These are phyloP conservation scores for Xylaria sp. DNA, from an alignment of 2,329 filamentous ascomycete species.

Conservation along the genomic window DNA sequence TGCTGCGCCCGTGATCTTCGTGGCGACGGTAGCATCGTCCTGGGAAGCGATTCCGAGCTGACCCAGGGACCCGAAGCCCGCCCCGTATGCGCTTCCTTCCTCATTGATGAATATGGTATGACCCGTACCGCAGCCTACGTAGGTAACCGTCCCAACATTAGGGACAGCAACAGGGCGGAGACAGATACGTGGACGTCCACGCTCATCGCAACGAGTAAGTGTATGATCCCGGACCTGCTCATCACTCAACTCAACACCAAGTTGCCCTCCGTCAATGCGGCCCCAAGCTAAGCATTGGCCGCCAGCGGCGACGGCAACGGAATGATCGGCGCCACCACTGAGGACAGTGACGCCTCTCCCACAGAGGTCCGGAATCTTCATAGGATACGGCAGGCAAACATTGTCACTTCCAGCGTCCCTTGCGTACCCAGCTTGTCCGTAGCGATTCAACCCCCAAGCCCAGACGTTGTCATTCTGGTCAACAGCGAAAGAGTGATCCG, in stretches of 20 bases:
- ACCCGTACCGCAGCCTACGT: conserved; percentile 67
- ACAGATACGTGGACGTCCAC: conserved; percentile 69
- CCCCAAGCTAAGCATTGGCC: conserved; percentile 48
- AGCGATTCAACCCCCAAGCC: conserved; percentile 63
- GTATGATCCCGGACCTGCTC: conserved; percentile 60
- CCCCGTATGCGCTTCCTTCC: neutral
- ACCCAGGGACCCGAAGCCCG: neutral
- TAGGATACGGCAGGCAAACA: conserved; percentile 68
- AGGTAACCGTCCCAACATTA: conserved; percentile 58
- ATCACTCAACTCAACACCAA: conserved; percentile 60
- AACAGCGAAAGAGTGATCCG: conserved; percentile 73
- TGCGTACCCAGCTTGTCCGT: conserved; percentile 69
- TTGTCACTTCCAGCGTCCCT: conserved; percentile 65
- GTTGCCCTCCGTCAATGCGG: conserved; percentile 52
- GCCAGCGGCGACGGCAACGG: conserved; percentile 48
- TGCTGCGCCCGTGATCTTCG: neutral
- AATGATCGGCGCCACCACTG: conserved; percentile 71
- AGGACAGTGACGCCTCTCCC: conserved; percentile 64
- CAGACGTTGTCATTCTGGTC: conserved; percentile 69
- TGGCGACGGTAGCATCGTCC: neutral
- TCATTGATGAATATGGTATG: conserved; percentile 54
- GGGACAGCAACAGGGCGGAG: conserved; percentile 67
- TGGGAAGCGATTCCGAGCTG: neutral
- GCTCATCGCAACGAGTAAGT: conserved; percentile 65
- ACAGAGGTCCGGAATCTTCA: conserved; percentile 63